These are phyloP conservation scores for Mycena venus DNA, from an alignment of 768 basidiomycete genomes.

Conservation along the genomic window DNA sequence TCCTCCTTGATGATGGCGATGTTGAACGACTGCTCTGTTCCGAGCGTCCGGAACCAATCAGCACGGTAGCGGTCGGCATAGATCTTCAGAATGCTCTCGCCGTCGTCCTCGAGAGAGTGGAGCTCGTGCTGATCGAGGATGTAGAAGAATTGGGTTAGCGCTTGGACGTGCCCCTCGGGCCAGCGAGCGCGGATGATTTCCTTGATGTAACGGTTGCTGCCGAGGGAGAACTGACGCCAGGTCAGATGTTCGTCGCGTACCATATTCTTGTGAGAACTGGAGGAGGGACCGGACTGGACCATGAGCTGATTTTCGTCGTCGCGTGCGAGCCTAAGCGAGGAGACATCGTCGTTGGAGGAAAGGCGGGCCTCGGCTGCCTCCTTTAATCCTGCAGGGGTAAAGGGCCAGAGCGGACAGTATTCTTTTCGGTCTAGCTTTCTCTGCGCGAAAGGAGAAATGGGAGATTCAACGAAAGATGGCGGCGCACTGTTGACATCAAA, in stretches of 20 bases:
- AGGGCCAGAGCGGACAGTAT: not conserved
- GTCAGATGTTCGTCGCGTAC: not conserved
- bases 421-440: not conserved
- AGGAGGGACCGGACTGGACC: not conserved
- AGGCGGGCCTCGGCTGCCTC: not conserved
- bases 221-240: not conserved
- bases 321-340: not conserved
- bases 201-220: not conserved
- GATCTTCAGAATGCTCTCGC: not conserved
- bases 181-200: not conserved
- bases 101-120: not conserved
- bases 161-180: not conserved
- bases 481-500: conserved; percentile 5
- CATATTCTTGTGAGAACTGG: not conserved
- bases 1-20: not conserved
- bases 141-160: conserved; percentile 12
- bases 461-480: not conserved
- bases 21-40: not conserved
- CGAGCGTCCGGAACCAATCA: conserved; percentile 1
- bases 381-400: not conserved
- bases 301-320: conserved; percentile 6
- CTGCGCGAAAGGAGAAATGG: conserved; percentile 1
- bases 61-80: not conserved
- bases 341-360: not conserved
- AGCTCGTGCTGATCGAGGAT: conserved; percentile 1